Conservation (phyloP, 768 basidiomycete genomes). For the Boletus rubescentipes region DNA sequence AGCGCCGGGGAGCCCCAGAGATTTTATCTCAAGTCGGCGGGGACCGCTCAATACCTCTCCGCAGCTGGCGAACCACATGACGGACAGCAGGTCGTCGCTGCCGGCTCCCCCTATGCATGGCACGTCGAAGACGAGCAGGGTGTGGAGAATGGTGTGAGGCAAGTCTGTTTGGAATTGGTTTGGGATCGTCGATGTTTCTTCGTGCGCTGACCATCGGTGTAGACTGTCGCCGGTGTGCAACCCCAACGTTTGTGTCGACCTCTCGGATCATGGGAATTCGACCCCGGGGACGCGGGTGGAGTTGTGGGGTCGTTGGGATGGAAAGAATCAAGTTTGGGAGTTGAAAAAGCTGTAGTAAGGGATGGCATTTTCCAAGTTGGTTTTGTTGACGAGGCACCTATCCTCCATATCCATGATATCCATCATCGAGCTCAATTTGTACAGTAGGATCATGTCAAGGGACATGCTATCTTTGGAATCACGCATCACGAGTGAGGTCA, state of each 20-base stretch:
- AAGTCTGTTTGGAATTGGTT: conserved; percentile 5
- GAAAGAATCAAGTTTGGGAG: conserved; percentile 55
- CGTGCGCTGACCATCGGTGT: neutral
- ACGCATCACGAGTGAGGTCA: too few relatives aligned
- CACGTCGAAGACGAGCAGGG: conserved; percentile 48
- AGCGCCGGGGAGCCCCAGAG: conserved; percentile 12
- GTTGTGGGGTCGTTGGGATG: conserved; percentile 50
- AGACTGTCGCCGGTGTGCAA: conserved; percentile 49
- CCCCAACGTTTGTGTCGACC: conserved; percentile 43
- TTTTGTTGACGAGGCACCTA: too few relatives aligned
- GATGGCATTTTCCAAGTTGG: too few relatives aligned
- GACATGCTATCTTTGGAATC: neutral
- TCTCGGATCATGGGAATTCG: conserved; percentile 45
- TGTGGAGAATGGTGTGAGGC: conserved; percentile 41
- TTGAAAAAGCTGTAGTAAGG: conserved; percentile 7
- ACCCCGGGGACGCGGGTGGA: conserved; percentile 45
- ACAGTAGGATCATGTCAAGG: conserved; percentile 15
- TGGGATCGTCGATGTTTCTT: too few relatives aligned
- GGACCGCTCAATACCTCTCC: conserved; percentile 42
- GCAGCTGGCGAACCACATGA: conserved; percentile 32
- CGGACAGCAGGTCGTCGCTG: conserved; percentile 42
- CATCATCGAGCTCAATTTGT: too few relatives aligned
- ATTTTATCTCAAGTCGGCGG: conserved; percentile 45
- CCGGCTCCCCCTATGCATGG: conserved; percentile 42
- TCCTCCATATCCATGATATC: too few relatives aligned